Evolutionary conservation across 495 filamentous ascomycete species (phyloP), one percentile per base, ranked within the genome.

Genomic region (Astrocystis sublimbata): DNA sequence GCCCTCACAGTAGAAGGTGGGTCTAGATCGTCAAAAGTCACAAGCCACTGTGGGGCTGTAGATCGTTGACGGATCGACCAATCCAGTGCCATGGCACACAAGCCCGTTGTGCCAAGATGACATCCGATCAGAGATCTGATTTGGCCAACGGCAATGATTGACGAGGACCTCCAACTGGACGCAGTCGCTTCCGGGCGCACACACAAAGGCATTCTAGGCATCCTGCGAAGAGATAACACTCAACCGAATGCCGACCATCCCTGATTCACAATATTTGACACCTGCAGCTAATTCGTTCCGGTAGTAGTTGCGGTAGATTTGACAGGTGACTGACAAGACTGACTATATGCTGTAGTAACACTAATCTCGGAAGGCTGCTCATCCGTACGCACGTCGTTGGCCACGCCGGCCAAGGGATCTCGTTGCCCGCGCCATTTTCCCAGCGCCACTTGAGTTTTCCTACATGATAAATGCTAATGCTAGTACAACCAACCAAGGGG

Each of bases 381-480:
- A 47, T 62, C 60, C 45, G 59, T 61, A 61, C 38, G 59, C 59
- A 61, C 49, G 36, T 24, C 21, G 23, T 26, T 36, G 47, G 47
- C 36, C 36, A 61, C 28, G 46, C 17, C 23, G 35, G 33, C 28
- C 4, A 60, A 33, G 41, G 47, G 58, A 52, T 33, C 13, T 60
- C 36, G 31, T 52, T 31, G 36, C 47, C 47, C 28, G 36, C 46
- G 7, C 47, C 26, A 19, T 36, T 52, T 40, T 24, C 17, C 17
- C 31, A 31, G 35, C 40, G 58, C 36, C 58, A 53, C 58, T n/a
- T 21, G 21, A 53, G 6, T 42, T 51, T 61, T 53, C 47, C n/a
- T 53, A 53, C 58, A 61, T 61, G 58, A 58, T 17, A 42, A 61
- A 61, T 61, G 58, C 46, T 17, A 42, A 61, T 61, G 50, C 50